Base-by-base conservation (phyloP, 2,329 filamentous ascomycete genomes). In the Stagonosporopsis chrysanthemi region DNA sequence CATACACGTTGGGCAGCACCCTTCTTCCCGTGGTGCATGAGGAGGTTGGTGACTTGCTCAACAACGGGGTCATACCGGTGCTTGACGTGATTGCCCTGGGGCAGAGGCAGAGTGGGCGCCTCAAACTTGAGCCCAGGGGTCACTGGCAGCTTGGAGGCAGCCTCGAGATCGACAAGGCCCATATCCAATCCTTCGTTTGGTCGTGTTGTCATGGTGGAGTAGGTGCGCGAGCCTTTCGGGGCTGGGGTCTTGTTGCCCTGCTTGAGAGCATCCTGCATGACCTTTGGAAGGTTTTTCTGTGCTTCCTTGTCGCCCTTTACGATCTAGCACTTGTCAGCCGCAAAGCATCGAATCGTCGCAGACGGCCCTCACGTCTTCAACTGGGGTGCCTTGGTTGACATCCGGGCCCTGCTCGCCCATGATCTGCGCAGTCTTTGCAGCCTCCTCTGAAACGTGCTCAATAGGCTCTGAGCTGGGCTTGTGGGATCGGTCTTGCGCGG, bases 21-120 rank as follows among this genome's bases (percentile, higher is more conserved):
- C 75, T 96, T 86, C 82, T 97, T 96, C 67, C 95, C 95, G 77
- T 98, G 86, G 68, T 83, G 83, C 94, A 98, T 99, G 62, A 99
- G 79, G 66, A 97, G 82, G 74, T 92, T 93, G 17, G 92, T 97
- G 68, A 98, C 83, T 80, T 97, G 95, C 64, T 89, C 82, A 44
- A 98, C 82, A 7, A 97, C 83, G 1, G 91, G 87, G 73, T 97
- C 90, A 74, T 98, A 96, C 70, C 95, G 87, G 73, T 91, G 83
- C 77, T 92, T 90, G 68, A 94, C 79, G 77, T 91, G 83, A 55
- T 82, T 77, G 26, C 82, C 80, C 54, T 84, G 83, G 9, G 88
- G 84, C 49, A 92, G 81, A 6, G 89, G 87, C 53, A 88, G 79
- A 33, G 82, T 80, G 1, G 92, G 92, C 61, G 91, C 79, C 4